Conservation (phyloP, 805 yeast species). For the Candida coleopterorum region DNA sequence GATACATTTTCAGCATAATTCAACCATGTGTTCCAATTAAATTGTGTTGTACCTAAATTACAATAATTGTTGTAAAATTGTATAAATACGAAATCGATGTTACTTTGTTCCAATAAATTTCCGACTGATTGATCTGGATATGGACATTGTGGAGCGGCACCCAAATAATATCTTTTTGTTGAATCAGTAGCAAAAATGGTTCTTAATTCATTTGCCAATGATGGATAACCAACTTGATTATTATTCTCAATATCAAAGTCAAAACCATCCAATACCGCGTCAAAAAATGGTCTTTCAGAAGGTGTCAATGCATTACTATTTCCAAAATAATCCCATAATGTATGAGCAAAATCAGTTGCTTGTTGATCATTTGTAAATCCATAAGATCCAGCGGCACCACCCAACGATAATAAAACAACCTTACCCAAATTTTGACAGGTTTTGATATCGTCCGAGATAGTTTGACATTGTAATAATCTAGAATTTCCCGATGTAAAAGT, state of each 20-base stretch:
- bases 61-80: constrained; percentile 38
- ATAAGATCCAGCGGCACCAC: constrained; percentile 42
- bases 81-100: constrained; percentile 33
- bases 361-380: constrained; percentile 35
- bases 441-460: constrained; percentile 55
- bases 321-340: constrained; percentile 38
- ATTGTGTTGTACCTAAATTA: constrained; percentile 19
- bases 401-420: constrained; percentile 70
- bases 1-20: constrained; percentile 24
- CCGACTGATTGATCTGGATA: constrained; percentile 37
- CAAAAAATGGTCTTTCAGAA: constrained; percentile 57
- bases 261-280: constrained; percentile 78
- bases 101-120: constrained; percentile 19
- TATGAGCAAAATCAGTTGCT: constrained; percentile 52
- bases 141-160: constrained; percentile 39
- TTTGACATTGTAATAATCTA: constrained; percentile 32
- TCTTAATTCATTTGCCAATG: constrained; percentile 37
- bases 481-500: constrained; percentile 37
- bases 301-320: constrained; percentile 21
- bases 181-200: constrained; percentile 18
- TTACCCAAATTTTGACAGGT: constrained; percentile 79
- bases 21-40: constrained; percentile 35
- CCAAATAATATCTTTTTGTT: constrained; percentile 25
- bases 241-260: constrained; percentile 68
- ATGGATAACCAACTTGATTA: constrained; percentile 59